Conservation (phyloP, 352 stramenopile species). For the Globisporangium solare region DNA sequence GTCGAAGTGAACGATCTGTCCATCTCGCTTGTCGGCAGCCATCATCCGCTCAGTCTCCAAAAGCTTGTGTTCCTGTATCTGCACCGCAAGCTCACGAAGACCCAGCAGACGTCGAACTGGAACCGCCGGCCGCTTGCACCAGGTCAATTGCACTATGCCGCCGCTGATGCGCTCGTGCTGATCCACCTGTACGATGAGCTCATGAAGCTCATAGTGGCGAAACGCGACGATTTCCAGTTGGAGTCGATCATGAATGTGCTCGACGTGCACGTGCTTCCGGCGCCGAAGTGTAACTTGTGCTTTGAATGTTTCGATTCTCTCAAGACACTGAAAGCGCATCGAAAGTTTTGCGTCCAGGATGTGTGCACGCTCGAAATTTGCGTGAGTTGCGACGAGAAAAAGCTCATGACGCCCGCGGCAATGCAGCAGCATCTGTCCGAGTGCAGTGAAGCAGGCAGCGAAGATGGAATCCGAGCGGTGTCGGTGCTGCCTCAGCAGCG, state of each 20-base stretch:
- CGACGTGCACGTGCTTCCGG: conserved; percentile 40
- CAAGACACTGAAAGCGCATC: conserved; percentile 39
- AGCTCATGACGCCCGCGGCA: conserved; percentile 30
- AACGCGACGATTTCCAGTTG: conserved; percentile 31
- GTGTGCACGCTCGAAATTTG: conserved; percentile 40
- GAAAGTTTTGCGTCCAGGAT: conserved; percentile 34
- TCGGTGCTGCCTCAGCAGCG: conserved; percentile 11
- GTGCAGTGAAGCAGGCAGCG: conserved; percentile 20
- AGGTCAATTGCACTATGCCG: conserved; percentile 65
- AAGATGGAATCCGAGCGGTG: conserved; percentile 7
- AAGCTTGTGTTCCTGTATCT: conserved; percentile 77
- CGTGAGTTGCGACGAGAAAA: conserved; percentile 37
- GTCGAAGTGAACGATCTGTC: conserved; percentile 79
- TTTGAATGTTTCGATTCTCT: conserved; percentile 34
- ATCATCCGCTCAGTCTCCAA: conserved; percentile 64
- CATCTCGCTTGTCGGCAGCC: conserved; percentile 34
- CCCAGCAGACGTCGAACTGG: conserved; percentile 80
- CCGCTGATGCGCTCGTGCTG: conserved; percentile 62
- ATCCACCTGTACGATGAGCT: conserved; percentile 70
- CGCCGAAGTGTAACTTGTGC: conserved; percentile 52
- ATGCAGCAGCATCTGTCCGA: conserved; percentile 41
- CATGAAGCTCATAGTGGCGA: conserved; percentile 25
- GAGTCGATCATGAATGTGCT: conserved; percentile 53
- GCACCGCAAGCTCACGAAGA: conserved; percentile 62
- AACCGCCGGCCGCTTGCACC: conserved; percentile 49